Evolutionary conservation across 768 basidiomycete genomes (phyloP).

Genomic region (Lactarius deliciosus): DNA sequence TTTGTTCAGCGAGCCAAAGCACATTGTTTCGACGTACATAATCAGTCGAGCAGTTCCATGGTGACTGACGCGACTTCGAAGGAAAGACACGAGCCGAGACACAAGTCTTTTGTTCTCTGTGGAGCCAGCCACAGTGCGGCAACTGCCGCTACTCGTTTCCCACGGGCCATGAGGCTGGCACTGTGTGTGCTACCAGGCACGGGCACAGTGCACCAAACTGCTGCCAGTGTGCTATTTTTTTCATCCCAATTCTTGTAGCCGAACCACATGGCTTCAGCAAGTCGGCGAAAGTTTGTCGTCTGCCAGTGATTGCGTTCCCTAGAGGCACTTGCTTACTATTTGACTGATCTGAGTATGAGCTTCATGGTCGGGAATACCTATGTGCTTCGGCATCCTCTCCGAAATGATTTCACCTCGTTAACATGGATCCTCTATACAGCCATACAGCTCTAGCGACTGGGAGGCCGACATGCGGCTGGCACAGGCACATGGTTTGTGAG

Average conservation of each 20-base stretch:
- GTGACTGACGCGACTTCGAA: not conserved
- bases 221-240: not conserved
- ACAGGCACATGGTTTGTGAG: conserved; percentile 19
- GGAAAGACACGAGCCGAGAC: not conserved
- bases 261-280: not conserved
- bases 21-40: not conserved
- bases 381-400: not conserved
- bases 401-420: not conserved
- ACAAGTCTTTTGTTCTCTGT: too few relatives aligned
- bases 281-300: conserved; percentile 13
- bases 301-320: conserved; percentile 22
- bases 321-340: not conserved
- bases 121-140: not conserved
- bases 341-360: conserved; percentile 10
- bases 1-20: not conserved
- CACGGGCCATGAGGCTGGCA: not conserved
- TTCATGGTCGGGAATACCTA: conserved; percentile 24
- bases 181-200: not conserved
- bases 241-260: not conserved
- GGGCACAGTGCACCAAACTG: not conserved
- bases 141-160: not conserved
- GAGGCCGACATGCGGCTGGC: conserved; percentile 12
- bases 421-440: not conserved
- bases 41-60: not conserved
- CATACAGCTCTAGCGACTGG: conserved; percentile 14